Conservation (phyloP, 2,329 filamentous ascomycete species). For the Phoma herbarum region DNA sequence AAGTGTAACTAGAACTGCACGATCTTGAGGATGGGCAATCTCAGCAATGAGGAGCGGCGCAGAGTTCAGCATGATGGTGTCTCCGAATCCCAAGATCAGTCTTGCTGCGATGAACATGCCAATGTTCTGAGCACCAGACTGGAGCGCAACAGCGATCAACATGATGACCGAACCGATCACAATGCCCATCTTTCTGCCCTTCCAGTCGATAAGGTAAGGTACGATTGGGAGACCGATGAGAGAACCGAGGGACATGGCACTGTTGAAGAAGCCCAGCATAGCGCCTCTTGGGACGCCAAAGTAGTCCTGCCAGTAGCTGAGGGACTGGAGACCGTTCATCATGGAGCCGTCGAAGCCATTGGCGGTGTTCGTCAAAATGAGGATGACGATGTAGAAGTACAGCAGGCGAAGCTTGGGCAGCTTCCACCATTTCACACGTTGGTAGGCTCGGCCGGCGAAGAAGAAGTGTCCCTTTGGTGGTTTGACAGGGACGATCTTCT, state of each 20-base stretch:
- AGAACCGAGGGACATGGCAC: neutral
- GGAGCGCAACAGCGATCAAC: neutral
- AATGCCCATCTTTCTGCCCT: neutral
- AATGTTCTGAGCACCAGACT: neutral
- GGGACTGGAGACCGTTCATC: neutral
- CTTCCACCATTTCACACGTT: slow-evolving; percentile 2
- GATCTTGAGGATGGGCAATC: neutral
- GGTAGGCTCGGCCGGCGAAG: neutral
- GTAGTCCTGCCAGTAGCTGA: neutral
- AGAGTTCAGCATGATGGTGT: neutral
- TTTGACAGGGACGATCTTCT: neutral
- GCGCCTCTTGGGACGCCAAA: neutral
- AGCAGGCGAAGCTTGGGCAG: neutral
- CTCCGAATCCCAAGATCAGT: neutral
- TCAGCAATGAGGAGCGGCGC: neutral
- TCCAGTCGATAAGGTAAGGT: neutral
- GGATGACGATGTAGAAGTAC: slow-evolving; percentile 1
- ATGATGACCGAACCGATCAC: neutral
- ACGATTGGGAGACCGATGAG: neutral
- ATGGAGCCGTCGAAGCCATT: neutral
- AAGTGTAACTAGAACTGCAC: neutral
- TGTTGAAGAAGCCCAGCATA: neutral
- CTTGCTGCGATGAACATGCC: neutral
- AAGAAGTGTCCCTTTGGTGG: neutral
- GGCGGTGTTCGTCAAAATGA: neutral